Base-by-base conservation (phyloP, 176 grass and related monocot genomes). In the Aegilops tauschii region DNA sequence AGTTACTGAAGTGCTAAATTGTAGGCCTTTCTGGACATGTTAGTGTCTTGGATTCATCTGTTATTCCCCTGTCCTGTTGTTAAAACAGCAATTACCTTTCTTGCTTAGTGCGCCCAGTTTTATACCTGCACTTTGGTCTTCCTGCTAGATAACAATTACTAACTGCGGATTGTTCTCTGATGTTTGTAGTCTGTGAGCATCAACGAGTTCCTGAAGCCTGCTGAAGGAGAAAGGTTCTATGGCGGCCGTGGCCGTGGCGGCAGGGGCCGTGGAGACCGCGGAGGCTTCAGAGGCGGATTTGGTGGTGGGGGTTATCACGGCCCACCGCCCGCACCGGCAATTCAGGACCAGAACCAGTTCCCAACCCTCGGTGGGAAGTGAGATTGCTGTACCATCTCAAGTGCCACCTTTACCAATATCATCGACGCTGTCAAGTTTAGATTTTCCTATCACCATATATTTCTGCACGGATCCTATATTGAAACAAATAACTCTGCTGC, bases 171-270 rank as follows among this genome's bases (percentile, higher is more conserved):
- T 64, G 1, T 44, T 72, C 17, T 9, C 12, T 23, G 47, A 65
- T 0, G 14, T 75, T 35, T 85, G 16, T 73, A 98, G 96, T 86
- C 87, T 30, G 1, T 95, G 69, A 95, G 81, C 88, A 98, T 94
- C 75, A 98, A 92, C 0, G 96, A 98, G 81, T 98, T 98, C 59
- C 30, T 98, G 27, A 98, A 95, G 83, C 93, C 93, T 16, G 90
- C 91, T 79, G 95, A 95, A 86, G 93, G 96, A 70, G 91, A 93
- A 47, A 88, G 88, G 61, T 83, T 61, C 85, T 92, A 93, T 69
- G 90, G 81, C 1, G 89, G 96, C 3, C 89, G 96, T 13, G 96
- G 96, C 0, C 92, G 89, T 36, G 89, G 91, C 25, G 89, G 91
- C 56, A 93, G 90, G 61, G 93, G 90, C 4, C 91, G 96, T 0